These are phyloP conservation scores for Geranium rotundifolium DNA, from an alignment of 345 rosid genomes.

Conservation along the genomic window DNA sequence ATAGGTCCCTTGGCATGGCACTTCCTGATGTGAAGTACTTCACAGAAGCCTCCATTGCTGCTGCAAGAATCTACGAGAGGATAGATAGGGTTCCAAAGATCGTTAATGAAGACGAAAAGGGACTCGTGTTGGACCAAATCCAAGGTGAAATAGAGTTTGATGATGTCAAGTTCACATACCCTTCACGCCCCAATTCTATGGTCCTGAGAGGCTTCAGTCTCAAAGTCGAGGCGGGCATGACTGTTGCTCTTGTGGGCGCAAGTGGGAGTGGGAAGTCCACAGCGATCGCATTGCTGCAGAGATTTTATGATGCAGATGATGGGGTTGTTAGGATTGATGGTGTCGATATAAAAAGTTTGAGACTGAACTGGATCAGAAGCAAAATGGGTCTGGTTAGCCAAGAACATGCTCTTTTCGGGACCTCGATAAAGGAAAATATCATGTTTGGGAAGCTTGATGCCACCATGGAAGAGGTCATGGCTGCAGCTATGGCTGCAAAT, in stretches of 20 bases:
- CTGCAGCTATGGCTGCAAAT: conserved; percentile 29
- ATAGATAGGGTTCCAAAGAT: conserved; percentile 55
- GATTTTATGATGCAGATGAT: conserved; percentile 52
- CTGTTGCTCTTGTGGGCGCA: conserved; percentile 74
- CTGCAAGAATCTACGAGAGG: conserved; percentile 44
- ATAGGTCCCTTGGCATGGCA: conserved; percentile 72
- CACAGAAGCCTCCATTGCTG: conserved; percentile 74
- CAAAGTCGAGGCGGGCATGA: conserved; percentile 49
- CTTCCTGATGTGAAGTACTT: conserved; percentile 68
- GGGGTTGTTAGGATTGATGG: conserved; percentile 63
- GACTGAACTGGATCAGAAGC: conserved; percentile 65
- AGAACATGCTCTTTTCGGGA: conserved; percentile 77
- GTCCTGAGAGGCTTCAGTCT: conserved; percentile 58
- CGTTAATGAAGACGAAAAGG: conserved; percentile 47
- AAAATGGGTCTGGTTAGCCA: conserved; percentile 85
- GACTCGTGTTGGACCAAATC: conserved; percentile 32
- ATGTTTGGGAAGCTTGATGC: conserved; percentile 64
- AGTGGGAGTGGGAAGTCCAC: conserved; percentile 92
- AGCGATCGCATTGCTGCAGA: conserved; percentile 52
- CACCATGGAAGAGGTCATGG: conserved; percentile 15
- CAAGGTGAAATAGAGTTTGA: conserved; percentile 53
- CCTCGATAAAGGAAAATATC: conserved; percentile 64
- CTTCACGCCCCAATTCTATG: conserved; percentile 52
- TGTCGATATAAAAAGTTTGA: conserved; percentile 44
- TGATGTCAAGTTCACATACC: conserved; percentile 46